These are phyloP conservation scores for Schoenoplectus tabernaemontani DNA, from an alignment of 202 grass and related monocot genomes.

Conservation along the genomic window DNA sequence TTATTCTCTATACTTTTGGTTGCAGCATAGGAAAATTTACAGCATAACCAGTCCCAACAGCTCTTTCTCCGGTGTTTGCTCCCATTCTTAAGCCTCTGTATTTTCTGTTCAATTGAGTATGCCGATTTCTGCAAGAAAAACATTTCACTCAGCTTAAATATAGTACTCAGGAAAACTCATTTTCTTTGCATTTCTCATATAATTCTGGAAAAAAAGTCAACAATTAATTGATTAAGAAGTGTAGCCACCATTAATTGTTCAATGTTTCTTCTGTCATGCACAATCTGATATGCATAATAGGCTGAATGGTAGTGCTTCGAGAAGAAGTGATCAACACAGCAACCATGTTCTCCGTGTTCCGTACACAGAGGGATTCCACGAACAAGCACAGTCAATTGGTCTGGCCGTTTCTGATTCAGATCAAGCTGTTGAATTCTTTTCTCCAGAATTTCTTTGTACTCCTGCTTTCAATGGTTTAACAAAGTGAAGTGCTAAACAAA, in stretches of 20 bases:
- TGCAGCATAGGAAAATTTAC: conserved; percentile 29
- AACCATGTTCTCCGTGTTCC: conserved; percentile 60
- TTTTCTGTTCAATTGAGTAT: conserved; percentile 44
- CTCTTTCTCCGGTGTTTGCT: conserved; percentile 20
- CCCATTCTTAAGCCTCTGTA: conserved; percentile 33
- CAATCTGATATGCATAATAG: conserved; percentile 56
- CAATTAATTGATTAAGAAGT: neutral
- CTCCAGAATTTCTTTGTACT: conserved; percentile 44
- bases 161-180: neutral
- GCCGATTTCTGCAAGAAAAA: conserved; percentile 37
- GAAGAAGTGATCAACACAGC: conserved; percentile 70
- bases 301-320: conserved; percentile 57
- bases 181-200: neutral
- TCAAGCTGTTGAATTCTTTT: conserved; percentile 53
- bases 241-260: conserved; percentile 42
- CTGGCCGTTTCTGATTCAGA: conserved; percentile 40
- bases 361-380: conserved; percentile 56
- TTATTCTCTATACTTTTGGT: conserved; percentile 23
- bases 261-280: conserved; percentile 46
- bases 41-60: conserved; percentile 31
- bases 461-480: conserved; percentile 33
- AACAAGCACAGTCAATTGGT: conserved; percentile 78
- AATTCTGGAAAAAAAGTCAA: neutral
- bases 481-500: neutral
- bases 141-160: conserved; percentile 5